phyloP scores from a whole-genome alignment of 441 rosid genomes.

The Aleurites moluccanus region DNA sequence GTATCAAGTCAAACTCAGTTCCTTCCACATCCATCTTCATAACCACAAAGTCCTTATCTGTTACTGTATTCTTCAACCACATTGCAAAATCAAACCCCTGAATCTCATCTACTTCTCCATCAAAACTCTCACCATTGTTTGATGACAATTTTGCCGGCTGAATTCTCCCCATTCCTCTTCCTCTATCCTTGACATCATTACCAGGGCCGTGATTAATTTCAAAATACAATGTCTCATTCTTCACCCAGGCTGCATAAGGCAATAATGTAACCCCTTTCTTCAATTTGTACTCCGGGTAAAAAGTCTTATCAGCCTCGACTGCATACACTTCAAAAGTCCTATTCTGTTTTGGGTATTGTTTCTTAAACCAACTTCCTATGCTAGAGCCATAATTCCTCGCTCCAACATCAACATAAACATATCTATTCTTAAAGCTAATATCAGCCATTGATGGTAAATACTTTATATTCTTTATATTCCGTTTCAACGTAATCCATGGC shows the following conservation, averaged over 20 bases:
- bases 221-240: slow-evolving; percentile 79
- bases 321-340: slow-evolving; percentile 86
- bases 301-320: slow-evolving; percentile 77
- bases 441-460: slow-evolving; percentile 78
- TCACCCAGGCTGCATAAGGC: slow-evolving; percentile 97
- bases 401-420: slow-evolving; percentile 92
- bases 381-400: slow-evolving; percentile 95
- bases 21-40: slow-evolving; percentile 99
- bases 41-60: slow-evolving; percentile 78
- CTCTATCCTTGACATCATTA: slow-evolving; percentile 46
- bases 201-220: slow-evolving; percentile 84
- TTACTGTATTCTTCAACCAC: slow-evolving; percentile 82
- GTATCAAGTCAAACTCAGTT: slow-evolving; percentile 85
- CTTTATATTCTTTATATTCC: slow-evolving; percentile 68
- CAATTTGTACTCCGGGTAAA: slow-evolving; percentile 59
- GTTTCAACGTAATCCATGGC: slow-evolving; percentile 89
- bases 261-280: slow-evolving; percentile 61
- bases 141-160: slow-evolving; percentile 44
- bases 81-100: slow-evolving; percentile 86
- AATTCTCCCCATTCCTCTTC: slow-evolving; percentile 97
- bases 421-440: slow-evolving; percentile 81
- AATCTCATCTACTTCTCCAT: slow-evolving; percentile 68
- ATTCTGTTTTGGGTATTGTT: slow-evolving; percentile 91
- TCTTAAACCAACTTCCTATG: slow-evolving; percentile 93
- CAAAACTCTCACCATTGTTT: slow-evolving; percentile 20